Base-by-base conservation (phyloP, 352 stramenopile genomes). In the Globisporangium heterothallicum region DNA sequence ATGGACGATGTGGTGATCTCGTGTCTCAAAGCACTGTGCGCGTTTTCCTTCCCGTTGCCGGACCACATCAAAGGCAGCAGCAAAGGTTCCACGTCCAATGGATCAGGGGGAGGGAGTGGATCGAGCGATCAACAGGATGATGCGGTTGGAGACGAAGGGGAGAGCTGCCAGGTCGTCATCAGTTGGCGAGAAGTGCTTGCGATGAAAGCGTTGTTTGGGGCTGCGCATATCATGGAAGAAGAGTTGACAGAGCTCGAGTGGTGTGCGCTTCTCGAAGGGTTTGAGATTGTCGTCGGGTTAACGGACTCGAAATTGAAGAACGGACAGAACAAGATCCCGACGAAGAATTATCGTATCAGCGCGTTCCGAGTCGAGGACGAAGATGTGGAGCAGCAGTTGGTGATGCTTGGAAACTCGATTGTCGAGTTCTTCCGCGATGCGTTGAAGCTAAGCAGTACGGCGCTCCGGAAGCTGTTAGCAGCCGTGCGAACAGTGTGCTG, bases 341-440 rank as follows among this genome's bases (percentile, higher is more conserved):
- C 74, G 10, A 88, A 84, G 55, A 81, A 59, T 42, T 88, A 87
- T 49, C 76, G 78, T 7, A 87, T 92, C 29, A 74, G 70, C 12
- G 74, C 77, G 7, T 85, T 92, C 47, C 74, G 72, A 18, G 61
- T 91, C 25, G 78, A 94, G 64, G 74, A 94, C 49, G 84, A 94
- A 69, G 84, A 94, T 40, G 78, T 94, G 1, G 84, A 94, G 45
- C 84, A 94, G 58, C 84, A 94, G 49, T 63, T 94, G 9, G 64
- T 86, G 35, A 94, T 94, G 84, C 61, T 94, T 7, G 76, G 74
- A 29, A 86, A 77, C 42, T 92, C 84, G n/a, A 86, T 94, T n/a
- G 60, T 85, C 14, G 84, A 92, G 64, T 87, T 92, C 29, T 90
- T 94, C 42, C 70, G 70, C 13, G 75, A 89, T 54, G 80, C 76